phyloP scores from a whole-genome alignment of 1,284 basidiomycete species.

The Puccinia polysora region DNA sequence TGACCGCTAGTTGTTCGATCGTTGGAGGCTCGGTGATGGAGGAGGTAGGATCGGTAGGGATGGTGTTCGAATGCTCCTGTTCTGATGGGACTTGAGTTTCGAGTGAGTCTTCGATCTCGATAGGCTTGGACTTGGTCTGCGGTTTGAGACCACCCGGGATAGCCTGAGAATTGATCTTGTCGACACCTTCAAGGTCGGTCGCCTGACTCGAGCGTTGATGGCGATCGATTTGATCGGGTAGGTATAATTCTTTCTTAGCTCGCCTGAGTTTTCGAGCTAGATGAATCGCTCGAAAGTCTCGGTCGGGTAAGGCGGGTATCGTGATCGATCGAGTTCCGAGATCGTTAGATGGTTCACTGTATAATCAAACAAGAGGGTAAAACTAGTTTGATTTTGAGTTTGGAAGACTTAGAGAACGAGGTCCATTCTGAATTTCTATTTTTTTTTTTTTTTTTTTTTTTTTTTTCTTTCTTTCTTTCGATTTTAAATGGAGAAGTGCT shows the following conservation, averaged over 20 bases:
- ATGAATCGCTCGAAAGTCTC: slow-evolving; percentile 4
- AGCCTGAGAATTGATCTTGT: not conserved
- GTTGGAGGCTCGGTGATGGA: too few species aligned
- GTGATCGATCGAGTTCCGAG: not conserved
- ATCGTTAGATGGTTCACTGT: not conserved
- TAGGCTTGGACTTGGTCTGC: not conserved
- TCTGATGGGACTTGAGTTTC: too few species aligned
- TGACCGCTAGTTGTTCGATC: slow-evolving; percentile 9
- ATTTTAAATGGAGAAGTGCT: too few species aligned
- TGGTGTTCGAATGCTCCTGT: too few species aligned
- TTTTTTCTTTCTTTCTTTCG: too few species aligned
- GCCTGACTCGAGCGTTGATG: not conserved
- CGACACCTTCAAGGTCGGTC: not conserved
- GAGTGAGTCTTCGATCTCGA: not conserved
- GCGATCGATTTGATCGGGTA: not conserved
- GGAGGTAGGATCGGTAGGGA: too few species aligned
- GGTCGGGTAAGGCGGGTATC: not conserved
- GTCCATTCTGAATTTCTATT: too few species aligned
- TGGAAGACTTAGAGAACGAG: too few species aligned
- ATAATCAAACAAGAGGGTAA: not conserved
- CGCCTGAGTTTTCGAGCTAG: not conserved
- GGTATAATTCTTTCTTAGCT: not conserved
- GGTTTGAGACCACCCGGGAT: not conserved
- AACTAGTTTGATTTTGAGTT: not conserved
- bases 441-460: too few species aligned